Base-by-base conservation (phyloP, 257 asterid species). In the Oldenlandia corymbosa region DNA sequence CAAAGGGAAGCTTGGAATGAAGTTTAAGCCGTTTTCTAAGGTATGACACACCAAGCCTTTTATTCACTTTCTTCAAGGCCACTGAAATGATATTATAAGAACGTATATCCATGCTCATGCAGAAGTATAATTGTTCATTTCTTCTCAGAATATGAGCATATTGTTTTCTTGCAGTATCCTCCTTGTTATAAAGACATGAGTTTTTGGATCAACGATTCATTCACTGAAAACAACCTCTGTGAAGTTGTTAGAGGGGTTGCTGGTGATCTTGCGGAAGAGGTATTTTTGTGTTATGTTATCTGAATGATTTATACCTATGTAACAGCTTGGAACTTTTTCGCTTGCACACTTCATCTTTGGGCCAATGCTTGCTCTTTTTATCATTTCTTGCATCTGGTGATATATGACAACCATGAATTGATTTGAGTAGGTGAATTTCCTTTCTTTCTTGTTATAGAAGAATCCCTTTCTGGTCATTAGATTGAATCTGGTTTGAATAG, bases 201-300 rank as follows among this genome's bases (percentile, higher is more conserved):
- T 76, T 85, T 90, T 84, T 90, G 97, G 97, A 80, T 90, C 65
- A 90, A 81, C 55, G 92, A 87, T 65, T 71, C 92, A 27, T 87
- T 87, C 73, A 85, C 97, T 20, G 94, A 85, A 80, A 90, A 90
- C 76, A 85, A 90, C 72, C 88, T 90, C 37, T 90, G 97, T 65
- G 97, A 90, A 87, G 81, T 85, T 68, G 86, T 87, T 55, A 80
- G 95, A 76, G 95, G 90, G 72, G 75, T 90, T 58, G 87, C 95
- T 65, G 92, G 97, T 65, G 97, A 90, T 79, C 97, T 90, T 41
- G 94, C 70, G 16, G 95, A 90, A 80, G 95, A 87, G 97, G 97
- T 90, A 84, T 27, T 70, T n/a, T 39, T 67, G 56, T 16, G 54
- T 0, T 66, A 57, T 20, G 4, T 18, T 30, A 34, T 30, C 45